Conservation (phyloP, 192 early-diverging fungal species). For the Backusella tuberculispora region DNA sequence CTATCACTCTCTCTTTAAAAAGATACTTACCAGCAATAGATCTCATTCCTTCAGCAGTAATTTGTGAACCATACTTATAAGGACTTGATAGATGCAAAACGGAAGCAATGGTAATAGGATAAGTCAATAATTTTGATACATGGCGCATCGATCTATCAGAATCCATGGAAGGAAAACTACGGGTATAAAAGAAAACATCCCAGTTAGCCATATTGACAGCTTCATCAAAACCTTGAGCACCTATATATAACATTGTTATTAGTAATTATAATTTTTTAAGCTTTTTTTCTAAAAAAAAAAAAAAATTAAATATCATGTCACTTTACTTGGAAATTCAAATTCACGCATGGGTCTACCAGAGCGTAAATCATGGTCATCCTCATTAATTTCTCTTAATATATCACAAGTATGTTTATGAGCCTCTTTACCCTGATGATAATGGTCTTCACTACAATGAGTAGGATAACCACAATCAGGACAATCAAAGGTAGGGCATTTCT, state of each 20-base stretch:
- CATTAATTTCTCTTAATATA: slow-evolving; percentile 68
- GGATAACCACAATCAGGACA: slow-evolving; percentile 82
- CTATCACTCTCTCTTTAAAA: too few species aligned
- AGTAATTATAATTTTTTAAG: not conserved
- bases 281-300: too few species aligned
- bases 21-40: slow-evolving; percentile 62
- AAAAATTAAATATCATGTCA: not conserved
- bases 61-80: slow-evolving; percentile 60
- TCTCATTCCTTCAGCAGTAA: slow-evolving; percentile 76
- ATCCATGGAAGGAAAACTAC: slow-evolving; percentile 74
- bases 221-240: slow-evolving; percentile 70
- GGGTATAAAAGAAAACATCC: slow-evolving; percentile 80
- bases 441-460: slow-evolving; percentile 74
- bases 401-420: slow-evolving; percentile 61
- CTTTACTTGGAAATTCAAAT: slow-evolving; percentile 75
- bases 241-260: slow-evolving; percentile 19
- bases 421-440: slow-evolving; percentile 62
- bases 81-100: slow-evolving; percentile 75
- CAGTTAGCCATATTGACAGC: slow-evolving; percentile 77
- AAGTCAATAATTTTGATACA: slow-evolving; percentile 78
- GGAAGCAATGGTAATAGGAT: slow-evolving; percentile 77
- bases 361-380: slow-evolving; percentile 81
- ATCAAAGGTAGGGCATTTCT: slow-evolving; percentile 60
- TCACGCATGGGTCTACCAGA: slow-evolving; percentile 74
- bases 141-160: slow-evolving; percentile 75